phyloP scores from a whole-genome alignment of 768 basidiomycete genomes.

The Fistulinella prunicolor region DNA sequence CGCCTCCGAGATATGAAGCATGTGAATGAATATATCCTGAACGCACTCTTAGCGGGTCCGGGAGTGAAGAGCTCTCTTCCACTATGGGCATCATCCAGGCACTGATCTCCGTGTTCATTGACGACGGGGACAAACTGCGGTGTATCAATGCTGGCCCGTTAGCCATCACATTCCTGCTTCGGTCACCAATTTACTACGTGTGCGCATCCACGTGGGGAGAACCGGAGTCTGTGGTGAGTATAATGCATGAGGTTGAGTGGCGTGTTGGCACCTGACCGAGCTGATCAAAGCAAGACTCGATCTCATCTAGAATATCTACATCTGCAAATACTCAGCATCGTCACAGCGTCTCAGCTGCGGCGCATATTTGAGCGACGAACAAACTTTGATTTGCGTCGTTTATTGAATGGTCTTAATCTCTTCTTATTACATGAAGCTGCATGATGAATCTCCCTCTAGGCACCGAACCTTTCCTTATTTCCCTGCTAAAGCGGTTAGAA shows the following conservation, averaged over 20 bases:
- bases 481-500: conserved; percentile 68
- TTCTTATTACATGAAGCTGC: neutral
- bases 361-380: conserved; percentile 84
- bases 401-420: conserved; percentile 55
- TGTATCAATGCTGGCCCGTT: conserved; percentile 82
- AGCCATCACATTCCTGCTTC: conserved; percentile 82
- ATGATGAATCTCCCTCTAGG: conserved; percentile 42
- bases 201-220: conserved; percentile 93
- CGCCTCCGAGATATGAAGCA: neutral
- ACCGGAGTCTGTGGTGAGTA: conserved; percentile 89
- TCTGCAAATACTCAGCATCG: conserved; percentile 87
- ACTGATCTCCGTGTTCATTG: conserved; percentile 91
- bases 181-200: conserved; percentile 88
- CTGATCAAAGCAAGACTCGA: conserved; percentile 76
- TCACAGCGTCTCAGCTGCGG: conserved; percentile 80
- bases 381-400: conserved; percentile 85
- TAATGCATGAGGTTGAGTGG: neutral
- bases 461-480: conserved; percentile 75
- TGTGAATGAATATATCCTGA: neutral
- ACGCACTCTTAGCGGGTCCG: conserved; percentile 41
- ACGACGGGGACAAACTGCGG: conserved; percentile 82
- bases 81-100: conserved; percentile 94
- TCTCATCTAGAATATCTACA: conserved; percentile 94
- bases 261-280: conserved; percentile 24
- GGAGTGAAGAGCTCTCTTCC: conserved; percentile 62